Percentiles rank a stretch among this genome's conserved stretches.
These are phyloP conservation scores for Vitis hybrid DNA, from an alignment of 177 flowering plant genomes.

Conservation along the genomic window DNA sequence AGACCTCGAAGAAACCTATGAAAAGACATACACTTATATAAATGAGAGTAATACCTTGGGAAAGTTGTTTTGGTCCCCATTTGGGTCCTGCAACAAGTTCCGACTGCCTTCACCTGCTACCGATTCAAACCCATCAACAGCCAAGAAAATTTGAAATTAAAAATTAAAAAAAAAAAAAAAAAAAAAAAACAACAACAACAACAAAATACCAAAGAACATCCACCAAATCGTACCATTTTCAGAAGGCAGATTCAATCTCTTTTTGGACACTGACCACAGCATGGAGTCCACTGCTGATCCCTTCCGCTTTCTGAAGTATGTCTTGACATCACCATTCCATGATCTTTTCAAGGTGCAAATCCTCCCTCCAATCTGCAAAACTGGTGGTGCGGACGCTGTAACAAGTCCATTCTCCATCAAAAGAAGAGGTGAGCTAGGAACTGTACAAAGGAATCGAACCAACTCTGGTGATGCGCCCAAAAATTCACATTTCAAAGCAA, in stretches of 20 bases:
- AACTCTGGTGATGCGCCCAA: not conserved
- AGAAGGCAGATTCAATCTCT: constrained; percentile 18
- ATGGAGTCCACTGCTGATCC: constrained; percentile 2
- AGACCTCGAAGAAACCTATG: not conserved
- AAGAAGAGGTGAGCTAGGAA: not conserved
- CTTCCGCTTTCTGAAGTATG: constrained; percentile 43
- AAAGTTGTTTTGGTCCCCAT: not conserved
- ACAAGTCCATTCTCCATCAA: not conserved
- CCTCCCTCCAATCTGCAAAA: constrained; percentile 15
- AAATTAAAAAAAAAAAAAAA: not conserved
- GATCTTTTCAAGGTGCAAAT: constrained; percentile 11
- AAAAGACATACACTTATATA: not conserved
- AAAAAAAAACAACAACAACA: not conserved
- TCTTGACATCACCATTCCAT: constrained; percentile 17
- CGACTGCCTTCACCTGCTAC: constrained; percentile 2
- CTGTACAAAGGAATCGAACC: not conserved
- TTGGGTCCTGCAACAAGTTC: not conserved
- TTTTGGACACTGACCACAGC: constrained; percentile 14
- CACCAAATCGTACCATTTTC: constrained; percentile 19
- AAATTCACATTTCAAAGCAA: not conserved
- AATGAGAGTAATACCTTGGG: constrained; percentile 14
- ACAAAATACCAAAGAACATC: not conserved
- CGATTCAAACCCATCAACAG: not conserved
- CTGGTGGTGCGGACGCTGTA: not conserved
- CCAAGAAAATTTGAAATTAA: not conserved